A percentile compares a stretch with the other conserved stretches of the same genome.
phyloP scores from a whole-genome alignment of 2,329 filamentous ascomycete species.

The Furcasterigmium furcatum region DNA sequence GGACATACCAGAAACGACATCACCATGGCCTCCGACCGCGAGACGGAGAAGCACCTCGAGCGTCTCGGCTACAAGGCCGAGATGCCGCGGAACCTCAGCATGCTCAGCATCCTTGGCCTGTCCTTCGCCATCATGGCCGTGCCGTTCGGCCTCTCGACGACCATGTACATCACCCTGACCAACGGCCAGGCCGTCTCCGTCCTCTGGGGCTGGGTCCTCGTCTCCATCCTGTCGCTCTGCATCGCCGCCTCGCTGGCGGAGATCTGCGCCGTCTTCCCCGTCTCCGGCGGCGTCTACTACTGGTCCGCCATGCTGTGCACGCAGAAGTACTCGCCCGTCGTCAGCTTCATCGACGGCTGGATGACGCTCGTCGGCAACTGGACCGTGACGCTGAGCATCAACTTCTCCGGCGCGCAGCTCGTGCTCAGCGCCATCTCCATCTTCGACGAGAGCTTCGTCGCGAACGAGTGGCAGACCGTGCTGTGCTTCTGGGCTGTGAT shows the following conservation, averaged over 20 bases:
- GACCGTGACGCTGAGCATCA: conserved; percentile 63
- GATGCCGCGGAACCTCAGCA: conserved; percentile 46
- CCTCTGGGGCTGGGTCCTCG: conserved; percentile 67
- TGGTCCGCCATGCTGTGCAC: conserved; percentile 67
- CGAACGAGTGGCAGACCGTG: conserved; percentile 67
- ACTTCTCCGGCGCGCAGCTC: conserved; percentile 63
- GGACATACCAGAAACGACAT: not conserved
- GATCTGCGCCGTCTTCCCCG: conserved; percentile 67
- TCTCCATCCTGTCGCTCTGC: conserved; percentile 59
- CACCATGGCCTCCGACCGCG: not conserved
- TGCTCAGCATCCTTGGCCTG: conserved; percentile 57
- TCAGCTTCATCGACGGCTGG: conserved; percentile 70
- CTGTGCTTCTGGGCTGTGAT: conserved; percentile 71
- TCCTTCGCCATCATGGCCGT: conserved; percentile 76
- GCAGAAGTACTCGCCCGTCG: conserved; percentile 61
- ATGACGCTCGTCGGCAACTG: conserved; percentile 71
- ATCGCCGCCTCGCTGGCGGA: conserved; percentile 67
- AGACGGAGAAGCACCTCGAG: conserved; percentile 27
- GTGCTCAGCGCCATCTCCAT: conserved; percentile 62
- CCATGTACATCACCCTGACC: conserved; percentile 63
- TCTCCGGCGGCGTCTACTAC: conserved; percentile 69
- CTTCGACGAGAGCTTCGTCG: conserved; percentile 65
- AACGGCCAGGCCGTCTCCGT: conserved; percentile 69
- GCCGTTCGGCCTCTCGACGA: conserved; percentile 65
- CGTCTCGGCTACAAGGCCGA: conserved; percentile 45